Percentiles rank a stretch among this genome's conserved stretches.
Evolutionary conservation across 2,329 filamentous ascomycete species (phyloP).

Genomic region (Coniochaeta sp.): DNA sequence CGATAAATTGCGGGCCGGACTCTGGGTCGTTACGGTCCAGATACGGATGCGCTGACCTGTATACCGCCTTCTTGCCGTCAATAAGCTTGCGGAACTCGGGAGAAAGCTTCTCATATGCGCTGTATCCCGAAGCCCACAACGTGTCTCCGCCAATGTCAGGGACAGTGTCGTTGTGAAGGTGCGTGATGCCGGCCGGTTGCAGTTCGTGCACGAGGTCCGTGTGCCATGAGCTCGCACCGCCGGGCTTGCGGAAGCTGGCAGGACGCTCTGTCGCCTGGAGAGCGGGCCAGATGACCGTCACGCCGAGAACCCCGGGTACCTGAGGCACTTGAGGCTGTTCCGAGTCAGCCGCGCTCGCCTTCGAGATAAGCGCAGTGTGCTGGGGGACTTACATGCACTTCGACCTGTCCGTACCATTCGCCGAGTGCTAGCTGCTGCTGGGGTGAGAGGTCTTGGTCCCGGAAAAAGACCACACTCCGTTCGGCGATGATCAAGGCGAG

Average conservation of each 20-base stretch:
- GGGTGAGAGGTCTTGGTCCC: conserved; percentile 54
- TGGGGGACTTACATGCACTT: conserved; percentile 53
- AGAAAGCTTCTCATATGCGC: conserved; percentile 66
- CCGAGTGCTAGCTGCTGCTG: conserved; percentile 57
- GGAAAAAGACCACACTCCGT: conserved; percentile 59
- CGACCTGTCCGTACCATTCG: conserved; percentile 57
- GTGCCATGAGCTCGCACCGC: conserved; percentile 64
- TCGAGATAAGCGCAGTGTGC: no score
- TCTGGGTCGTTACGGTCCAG: conserved; percentile 56
- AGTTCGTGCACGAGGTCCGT: conserved; percentile 64
- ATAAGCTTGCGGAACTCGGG: conserved; percentile 64
- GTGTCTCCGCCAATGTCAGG: conserved; percentile 62
- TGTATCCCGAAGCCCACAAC: conserved; percentile 64
- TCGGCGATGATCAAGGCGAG: conserved; percentile 56
- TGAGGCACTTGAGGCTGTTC: conserved; percentile 61
- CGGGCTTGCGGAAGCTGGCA: conserved; percentile 59
- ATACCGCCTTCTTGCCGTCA: conserved; percentile 59
- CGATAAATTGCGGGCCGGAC: conserved; percentile 58
- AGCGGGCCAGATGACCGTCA: conserved; percentile 64
- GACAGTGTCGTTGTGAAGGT: conserved; percentile 63
- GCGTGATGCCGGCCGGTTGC: conserved; percentile 64
- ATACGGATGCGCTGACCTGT: conserved; percentile 59
- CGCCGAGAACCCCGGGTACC: conserved; percentile 59
- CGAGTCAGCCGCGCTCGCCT: not conserved
- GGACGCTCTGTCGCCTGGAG: conserved; percentile 54